These are phyloP conservation scores for Albophoma yamanashiensis DNA, from an alignment of 2,329 filamentous ascomycete genomes.

Conservation along the genomic window DNA sequence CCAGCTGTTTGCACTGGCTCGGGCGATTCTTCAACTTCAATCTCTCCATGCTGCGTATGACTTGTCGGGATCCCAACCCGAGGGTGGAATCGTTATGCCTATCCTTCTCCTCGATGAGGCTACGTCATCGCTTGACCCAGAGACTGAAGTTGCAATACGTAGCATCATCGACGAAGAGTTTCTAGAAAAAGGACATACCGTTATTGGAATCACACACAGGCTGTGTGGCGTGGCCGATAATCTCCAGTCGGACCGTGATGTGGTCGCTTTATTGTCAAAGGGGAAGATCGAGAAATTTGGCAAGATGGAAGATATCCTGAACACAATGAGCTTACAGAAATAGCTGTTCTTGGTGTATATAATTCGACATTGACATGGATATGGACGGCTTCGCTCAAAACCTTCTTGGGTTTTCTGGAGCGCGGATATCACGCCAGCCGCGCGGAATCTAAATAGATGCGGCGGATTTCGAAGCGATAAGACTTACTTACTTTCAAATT, in stretches of 20 bases:
- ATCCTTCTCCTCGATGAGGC: background rate
- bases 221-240: background rate
- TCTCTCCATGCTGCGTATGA: background rate
- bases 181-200: background rate
- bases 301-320: background rate
- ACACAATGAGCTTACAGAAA: background rate
- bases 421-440: too few species aligned
- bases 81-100: background rate
- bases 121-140: background rate
- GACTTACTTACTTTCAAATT: too few species aligned
- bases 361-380: too few species aligned
- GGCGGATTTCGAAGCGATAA: too few species aligned
- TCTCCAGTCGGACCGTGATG: background rate
- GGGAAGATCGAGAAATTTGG: background rate
- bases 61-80: background rate
- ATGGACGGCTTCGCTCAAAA: too few species aligned
- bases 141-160: background rate
- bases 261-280: background rate
- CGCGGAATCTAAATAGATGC: too few species aligned
- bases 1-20: background rate
- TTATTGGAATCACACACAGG: background rate
- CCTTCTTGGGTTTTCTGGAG: background rate
- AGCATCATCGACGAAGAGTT: background rate
- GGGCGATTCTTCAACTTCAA: background rate
- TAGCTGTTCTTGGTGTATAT: background rate